These are phyloP conservation scores for Fomitopsis pulvina DNA, from an alignment of 768 basidiomycete species.

Conservation along the genomic window DNA sequence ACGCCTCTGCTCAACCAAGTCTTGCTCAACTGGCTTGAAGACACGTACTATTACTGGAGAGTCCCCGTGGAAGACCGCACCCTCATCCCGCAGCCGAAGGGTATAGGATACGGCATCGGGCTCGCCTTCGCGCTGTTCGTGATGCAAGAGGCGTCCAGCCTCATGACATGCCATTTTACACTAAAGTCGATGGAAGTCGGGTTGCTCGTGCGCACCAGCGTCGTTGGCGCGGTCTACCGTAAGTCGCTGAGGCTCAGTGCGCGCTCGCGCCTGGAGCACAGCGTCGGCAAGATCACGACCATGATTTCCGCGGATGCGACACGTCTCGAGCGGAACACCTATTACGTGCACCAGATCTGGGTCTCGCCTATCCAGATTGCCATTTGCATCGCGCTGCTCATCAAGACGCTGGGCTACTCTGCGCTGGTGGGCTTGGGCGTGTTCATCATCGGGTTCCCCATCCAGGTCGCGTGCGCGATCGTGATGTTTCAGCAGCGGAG, in stretches of 20 bases:
- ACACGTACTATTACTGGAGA: conserved; percentile 37
- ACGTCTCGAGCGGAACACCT: conserved; percentile 44
- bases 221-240: conserved; percentile 48
- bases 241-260: conserved; percentile 66
- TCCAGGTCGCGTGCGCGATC: conserved; percentile 46
- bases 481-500: conserved; percentile 47
- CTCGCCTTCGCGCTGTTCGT: conserved; percentile 49
- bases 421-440: conserved; percentile 59
- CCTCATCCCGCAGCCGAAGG: conserved; percentile 31
- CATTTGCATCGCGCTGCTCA: conserved; percentile 55
- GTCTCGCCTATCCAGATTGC: conserved; percentile 57
- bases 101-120: conserved; percentile 58
- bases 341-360: conserved; percentile 37
- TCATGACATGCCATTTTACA: conserved; percentile 37
- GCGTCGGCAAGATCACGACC: conserved; percentile 61
- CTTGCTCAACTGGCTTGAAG: conserved; percentile 50
- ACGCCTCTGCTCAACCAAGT: conserved; percentile 54
- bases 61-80: conserved; percentile 32
- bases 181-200: conserved; percentile 42
- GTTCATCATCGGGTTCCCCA: conserved; percentile 50
- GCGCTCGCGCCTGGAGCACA: conserved; percentile 48
- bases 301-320: conserved; percentile 62
- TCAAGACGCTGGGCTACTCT: conserved; percentile 63
- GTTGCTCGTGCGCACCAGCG: conserved; percentile 40
- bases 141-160: conserved; percentile 45